phyloP scores from a whole-genome alignment of 371 early-diverging fungal genomes.

The Conidiobolus coronatus region DNA sequence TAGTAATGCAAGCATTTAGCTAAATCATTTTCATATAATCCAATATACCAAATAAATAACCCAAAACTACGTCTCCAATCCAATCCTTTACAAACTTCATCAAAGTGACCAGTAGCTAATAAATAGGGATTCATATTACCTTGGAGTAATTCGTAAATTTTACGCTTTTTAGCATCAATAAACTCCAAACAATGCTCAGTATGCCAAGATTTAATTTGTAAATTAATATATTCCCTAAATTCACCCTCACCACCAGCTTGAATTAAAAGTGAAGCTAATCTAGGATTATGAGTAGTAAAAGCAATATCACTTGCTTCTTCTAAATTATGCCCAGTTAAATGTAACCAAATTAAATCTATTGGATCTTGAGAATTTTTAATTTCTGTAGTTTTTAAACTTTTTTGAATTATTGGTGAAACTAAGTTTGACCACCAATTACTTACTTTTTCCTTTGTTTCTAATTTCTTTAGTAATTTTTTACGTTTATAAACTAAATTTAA shows the following conservation, averaged over 20 bases:
- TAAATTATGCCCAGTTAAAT: constrained; percentile 19
- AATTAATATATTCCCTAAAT: constrained; percentile 15
- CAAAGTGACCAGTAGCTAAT: constrained; percentile 3
- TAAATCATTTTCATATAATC: constrained; percentile 13
- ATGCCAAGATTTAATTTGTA: constrained; percentile 23
- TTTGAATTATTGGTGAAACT: too few species aligned
- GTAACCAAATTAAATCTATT: neutral
- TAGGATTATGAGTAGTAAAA: constrained; percentile 22
- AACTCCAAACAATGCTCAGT: too few species aligned
- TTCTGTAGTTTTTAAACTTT: too few species aligned
- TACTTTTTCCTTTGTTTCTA: too few species aligned
- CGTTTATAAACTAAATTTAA: too few species aligned
- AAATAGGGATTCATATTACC: constrained; percentile 13
- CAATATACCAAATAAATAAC: constrained; percentile 40
- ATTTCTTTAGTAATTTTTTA: too few species aligned
- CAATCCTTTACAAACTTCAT: constrained; percentile 12
- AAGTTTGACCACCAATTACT: too few species aligned
- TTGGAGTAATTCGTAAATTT: constrained; percentile 23
- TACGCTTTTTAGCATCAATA: constrained; percentile 15
- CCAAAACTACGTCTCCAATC: constrained; percentile 52
- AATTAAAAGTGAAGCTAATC: constrained; percentile 37
- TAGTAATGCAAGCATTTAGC: too few species aligned
- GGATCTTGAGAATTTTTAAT: too few species aligned
- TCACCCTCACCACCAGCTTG: constrained; percentile 26
- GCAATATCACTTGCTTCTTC: constrained; percentile 30